A percentile compares a stretch with the other conserved stretches of the same genome.
phyloP scores from a whole-genome alignment of 352 stramenopile species.

The Phytopythium oedochilum region DNA sequence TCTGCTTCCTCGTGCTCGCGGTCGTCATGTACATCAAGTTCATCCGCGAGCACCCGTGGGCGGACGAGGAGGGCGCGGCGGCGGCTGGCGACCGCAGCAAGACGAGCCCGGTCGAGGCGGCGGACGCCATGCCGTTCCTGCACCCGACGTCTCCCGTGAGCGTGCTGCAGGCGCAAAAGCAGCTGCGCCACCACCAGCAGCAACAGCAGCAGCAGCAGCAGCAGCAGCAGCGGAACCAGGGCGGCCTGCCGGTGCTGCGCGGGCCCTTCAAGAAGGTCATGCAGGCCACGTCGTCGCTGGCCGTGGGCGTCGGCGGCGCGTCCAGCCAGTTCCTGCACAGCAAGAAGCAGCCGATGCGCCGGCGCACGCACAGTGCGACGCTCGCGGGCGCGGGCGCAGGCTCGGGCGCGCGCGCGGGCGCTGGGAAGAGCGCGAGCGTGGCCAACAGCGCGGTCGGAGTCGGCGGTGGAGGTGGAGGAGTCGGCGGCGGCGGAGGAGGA shows the following conservation, averaged over 20 bases:
- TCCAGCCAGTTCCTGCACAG: slow-evolving; percentile 35
- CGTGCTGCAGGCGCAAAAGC: slow-evolving; percentile 38
- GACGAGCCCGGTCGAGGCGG: slow-evolving; percentile 57
- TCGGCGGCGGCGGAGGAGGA: slow-evolving; percentile 2
- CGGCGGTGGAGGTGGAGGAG: slow-evolving; percentile 13
- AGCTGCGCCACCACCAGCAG: slow-evolving; percentile 31
- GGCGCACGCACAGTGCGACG: slow-evolving; percentile 66
- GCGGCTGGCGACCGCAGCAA: slow-evolving; percentile 33
- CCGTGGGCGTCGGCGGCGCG: slow-evolving; percentile 9
- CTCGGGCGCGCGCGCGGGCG: neutral
- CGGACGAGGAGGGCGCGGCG: slow-evolving; percentile 39
- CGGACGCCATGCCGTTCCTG: slow-evolving; percentile 69
- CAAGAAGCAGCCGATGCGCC: slow-evolving; percentile 74
- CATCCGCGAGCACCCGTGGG: slow-evolving; percentile 66
- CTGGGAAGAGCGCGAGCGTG: slow-evolving; percentile 21
- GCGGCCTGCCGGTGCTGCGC: slow-evolving; percentile 29
- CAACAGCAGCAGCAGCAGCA: slow-evolving; percentile 1
- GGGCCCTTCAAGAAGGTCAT: slow-evolving; percentile 34
- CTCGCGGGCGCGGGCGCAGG: slow-evolving; percentile 14
- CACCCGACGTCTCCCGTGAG: slow-evolving; percentile 45
- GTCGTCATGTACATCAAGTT: slow-evolving; percentile 89
- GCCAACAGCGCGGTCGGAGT: slow-evolving; percentile 16
- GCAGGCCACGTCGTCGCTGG: slow-evolving; percentile 15
- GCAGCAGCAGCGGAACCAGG: slow-evolving; percentile 11
- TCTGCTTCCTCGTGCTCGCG: slow-evolving; percentile 83